Conservation (phyloP, 2,329 filamentous ascomycete species). For the Nannizzia gypsea region DNA sequence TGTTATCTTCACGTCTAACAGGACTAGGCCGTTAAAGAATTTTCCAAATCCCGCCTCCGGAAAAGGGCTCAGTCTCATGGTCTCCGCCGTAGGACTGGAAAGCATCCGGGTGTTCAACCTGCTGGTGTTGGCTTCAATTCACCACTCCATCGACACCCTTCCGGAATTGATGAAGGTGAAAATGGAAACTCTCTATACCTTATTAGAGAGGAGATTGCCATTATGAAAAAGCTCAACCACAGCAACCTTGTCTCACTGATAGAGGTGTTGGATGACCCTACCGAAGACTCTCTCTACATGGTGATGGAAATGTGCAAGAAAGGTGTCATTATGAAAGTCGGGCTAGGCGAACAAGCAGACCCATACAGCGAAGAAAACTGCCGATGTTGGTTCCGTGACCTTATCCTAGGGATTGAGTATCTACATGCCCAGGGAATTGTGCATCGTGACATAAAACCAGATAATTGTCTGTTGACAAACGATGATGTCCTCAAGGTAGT, state of each 20-base stretch:
- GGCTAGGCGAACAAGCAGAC: constrained; percentile 66
- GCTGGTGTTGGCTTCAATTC: constrained; percentile 48
- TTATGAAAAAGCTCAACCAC: constrained; percentile 98
- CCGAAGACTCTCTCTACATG: constrained; percentile 95
- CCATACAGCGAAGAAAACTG: constrained; percentile 76
- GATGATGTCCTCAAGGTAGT: constrained; percentile 95
- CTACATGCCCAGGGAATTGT: constrained; percentile 89
- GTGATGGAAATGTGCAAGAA: constrained; percentile 99
- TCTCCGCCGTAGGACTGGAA: constrained; percentile 49
- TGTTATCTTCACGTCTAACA: not conserved
- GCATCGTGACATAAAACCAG: constrained; percentile 94
- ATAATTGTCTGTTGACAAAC: constrained; percentile 80
- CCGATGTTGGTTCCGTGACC: constrained; percentile 84
- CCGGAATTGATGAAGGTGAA: constrained; percentile 34
- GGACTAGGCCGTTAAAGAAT: constrained; percentile 81
- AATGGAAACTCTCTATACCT: constrained; percentile 64
- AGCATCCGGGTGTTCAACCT: constrained; percentile 42
- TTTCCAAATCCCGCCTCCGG: constrained; percentile 81
- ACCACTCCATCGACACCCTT: constrained; percentile 50
- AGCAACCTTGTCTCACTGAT: constrained; percentile 85
- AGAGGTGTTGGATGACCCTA: constrained; percentile 89
- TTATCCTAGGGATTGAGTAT: constrained; percentile 92
- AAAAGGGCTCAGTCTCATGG: constrained; percentile 87
- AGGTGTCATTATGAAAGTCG: constrained; percentile 92
- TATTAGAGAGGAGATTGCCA: constrained; percentile 91